Evolutionary conservation across 2,329 filamentous ascomycete species (phyloP).

Genomic region (Penicillium thymicola): DNA sequence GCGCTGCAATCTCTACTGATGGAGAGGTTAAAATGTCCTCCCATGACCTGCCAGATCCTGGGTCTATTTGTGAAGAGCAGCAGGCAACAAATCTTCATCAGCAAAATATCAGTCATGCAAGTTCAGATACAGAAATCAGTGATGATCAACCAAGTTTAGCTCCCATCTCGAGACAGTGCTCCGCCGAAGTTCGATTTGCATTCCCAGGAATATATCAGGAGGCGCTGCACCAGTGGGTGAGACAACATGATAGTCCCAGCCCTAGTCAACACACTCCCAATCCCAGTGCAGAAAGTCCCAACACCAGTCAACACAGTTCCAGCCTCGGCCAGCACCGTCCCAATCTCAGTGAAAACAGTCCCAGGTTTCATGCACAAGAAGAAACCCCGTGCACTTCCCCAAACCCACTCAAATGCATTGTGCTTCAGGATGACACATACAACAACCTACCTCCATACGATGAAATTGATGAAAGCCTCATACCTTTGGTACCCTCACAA

Average conservation of each 20-base stretch:
- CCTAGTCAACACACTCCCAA: background rate
- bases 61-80: background rate
- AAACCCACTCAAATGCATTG: background rate
- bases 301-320: background rate
- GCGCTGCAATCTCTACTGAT: background rate
- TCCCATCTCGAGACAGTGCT: conserved; percentile 4
- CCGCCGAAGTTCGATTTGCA: conserved; percentile 16
- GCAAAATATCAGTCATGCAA: background rate
- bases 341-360: background rate
- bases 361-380: background rate
- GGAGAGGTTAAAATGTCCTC: background rate
- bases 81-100: background rate
- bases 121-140: background rate
- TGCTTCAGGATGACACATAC: background rate
- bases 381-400: background rate
- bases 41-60: background rate
- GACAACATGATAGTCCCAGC: background rate
- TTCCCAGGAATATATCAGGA: conserved; percentile 21
- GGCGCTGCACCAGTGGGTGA: conserved; percentile 16
- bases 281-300: too few relatives aligned
- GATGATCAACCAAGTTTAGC: background rate
- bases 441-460: background rate
- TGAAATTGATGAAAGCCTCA: background rate
- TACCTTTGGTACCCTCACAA: background rate
- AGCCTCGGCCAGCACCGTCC: background rate